Conservation (phyloP, 139 green algal species). For the Closterium sp. region DNA sequence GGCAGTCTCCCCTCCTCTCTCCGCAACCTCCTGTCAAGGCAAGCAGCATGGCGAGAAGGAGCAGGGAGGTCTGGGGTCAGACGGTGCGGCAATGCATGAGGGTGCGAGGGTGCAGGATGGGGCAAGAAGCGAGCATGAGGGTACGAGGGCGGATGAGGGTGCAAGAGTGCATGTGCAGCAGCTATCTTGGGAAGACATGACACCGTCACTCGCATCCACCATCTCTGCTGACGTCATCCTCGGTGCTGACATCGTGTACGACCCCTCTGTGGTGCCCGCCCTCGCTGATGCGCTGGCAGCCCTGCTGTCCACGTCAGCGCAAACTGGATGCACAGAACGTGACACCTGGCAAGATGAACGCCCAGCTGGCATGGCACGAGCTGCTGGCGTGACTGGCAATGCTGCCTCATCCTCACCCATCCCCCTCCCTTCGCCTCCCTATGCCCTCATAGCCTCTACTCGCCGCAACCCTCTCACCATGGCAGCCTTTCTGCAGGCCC, state of each 20-base stretch:
- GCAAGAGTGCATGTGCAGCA: constrained; percentile 1
- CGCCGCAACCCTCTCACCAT: neutral
- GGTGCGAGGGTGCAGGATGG: neutral
- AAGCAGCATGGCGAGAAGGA: neutral
- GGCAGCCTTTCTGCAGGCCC: neutral
- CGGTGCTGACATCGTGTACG: constrained; percentile 7
- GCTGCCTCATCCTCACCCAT: neutral
- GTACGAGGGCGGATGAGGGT: neutral
- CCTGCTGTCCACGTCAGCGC: neutral
- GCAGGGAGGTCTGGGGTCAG: neutral
- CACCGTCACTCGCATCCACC: neutral
- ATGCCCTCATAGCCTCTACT: neutral
- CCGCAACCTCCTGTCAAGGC: neutral
- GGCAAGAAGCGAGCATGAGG: too few species aligned
- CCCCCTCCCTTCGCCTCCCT: neutral
- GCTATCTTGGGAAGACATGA: constrained; percentile 1
- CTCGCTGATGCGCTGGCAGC: neutral
- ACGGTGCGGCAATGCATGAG: neutral
- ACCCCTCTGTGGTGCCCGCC: constrained; percentile 4
- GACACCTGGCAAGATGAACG: neutral
- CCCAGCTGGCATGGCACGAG: neutral
- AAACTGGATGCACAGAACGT: neutral
- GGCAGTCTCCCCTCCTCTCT: neutral
- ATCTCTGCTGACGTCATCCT: constrained; percentile 2
- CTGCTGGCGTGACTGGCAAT: neutral